These are phyloP conservation scores for Botrytis medusae DNA, from an alignment of 2,329 filamentous ascomycete species.

Conservation along the genomic window DNA sequence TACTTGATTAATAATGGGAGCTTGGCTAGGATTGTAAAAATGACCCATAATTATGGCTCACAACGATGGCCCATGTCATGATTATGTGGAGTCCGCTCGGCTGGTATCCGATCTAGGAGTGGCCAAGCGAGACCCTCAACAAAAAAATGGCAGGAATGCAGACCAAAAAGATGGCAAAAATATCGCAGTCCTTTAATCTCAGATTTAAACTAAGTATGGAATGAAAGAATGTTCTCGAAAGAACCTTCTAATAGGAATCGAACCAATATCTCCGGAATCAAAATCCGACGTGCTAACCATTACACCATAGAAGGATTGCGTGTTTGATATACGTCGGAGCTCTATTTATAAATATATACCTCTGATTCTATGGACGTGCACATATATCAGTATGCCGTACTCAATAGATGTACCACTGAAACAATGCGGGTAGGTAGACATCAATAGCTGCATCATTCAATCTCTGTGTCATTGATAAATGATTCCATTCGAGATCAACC, in stretches of 20 bases:
- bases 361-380: too few species aligned
- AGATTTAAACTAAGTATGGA: constrained; percentile 18
- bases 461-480: not conserved
- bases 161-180: not conserved
- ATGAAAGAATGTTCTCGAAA: constrained; percentile 10
- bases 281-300: constrained; percentile 24
- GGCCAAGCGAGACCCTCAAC: not conserved
- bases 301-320: constrained; percentile 22
- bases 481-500: not conserved
- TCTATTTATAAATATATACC: accelerated
- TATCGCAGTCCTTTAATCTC: not conserved
- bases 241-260: constrained; percentile 24
- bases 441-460: not conserved
- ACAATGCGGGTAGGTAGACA: not conserved
- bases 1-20: not conserved
- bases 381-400: too few species aligned
- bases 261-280: constrained; percentile 25
- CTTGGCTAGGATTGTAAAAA: not conserved
- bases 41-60: not conserved
- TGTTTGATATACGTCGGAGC: accelerated
- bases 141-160: too few species aligned
- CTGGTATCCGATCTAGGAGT: not conserved
- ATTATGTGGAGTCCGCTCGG: not conserved
- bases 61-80: too few species aligned
- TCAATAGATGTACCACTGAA: too few species aligned